Evolutionary conservation across 2,329 filamentous ascomycete genomes (phyloP).

Genomic region (Colletotrichum eleusines): DNA sequence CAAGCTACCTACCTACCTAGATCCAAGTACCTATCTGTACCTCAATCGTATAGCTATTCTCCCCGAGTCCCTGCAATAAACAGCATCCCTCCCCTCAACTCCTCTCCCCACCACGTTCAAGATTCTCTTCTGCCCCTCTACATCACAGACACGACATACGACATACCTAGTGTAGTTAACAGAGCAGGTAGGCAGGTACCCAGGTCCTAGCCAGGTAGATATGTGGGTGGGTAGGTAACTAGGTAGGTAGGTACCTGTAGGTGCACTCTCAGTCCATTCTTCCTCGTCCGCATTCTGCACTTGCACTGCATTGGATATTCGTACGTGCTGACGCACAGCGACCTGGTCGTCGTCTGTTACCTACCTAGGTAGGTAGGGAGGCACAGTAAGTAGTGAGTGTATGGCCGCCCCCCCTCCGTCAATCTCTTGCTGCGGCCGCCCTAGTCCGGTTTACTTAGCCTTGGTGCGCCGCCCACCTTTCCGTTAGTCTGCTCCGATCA

Average conservation of each 20-base stretch:
- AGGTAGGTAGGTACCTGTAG: too few relatives aligned
- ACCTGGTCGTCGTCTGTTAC: conserved; percentile 9
- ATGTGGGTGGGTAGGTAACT: too few relatives aligned
- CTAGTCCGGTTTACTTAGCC: conserved; percentile 2
- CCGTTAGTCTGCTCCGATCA: neutral
- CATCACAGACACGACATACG: too few relatives aligned
- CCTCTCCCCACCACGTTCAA: neutral
- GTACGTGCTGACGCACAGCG: neutral
- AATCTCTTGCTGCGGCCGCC: conserved; percentile 12
- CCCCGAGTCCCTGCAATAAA: conserved; percentile 16
- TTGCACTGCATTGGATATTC: neutral
- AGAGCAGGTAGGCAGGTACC: too few relatives aligned
- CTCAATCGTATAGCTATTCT: conserved; percentile 28
- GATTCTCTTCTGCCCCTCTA: neutral
- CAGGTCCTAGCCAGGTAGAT: too few relatives aligned
- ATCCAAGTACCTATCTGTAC: conserved; percentile 22
- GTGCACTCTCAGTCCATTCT: neutral
- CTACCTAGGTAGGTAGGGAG: too few relatives aligned
- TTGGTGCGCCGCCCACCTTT: conserved; percentile 5
- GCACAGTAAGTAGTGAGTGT: too few relatives aligned
- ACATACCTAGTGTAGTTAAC: neutral
- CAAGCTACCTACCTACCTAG: too few relatives aligned
- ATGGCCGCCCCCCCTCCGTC: conserved; percentile 10
- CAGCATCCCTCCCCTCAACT: neutral
- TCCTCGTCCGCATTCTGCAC: neutral